Evolutionary conservation across 805 yeast species (phyloP).

Genomic region (Schwanniomyces polymorphus): DNA sequence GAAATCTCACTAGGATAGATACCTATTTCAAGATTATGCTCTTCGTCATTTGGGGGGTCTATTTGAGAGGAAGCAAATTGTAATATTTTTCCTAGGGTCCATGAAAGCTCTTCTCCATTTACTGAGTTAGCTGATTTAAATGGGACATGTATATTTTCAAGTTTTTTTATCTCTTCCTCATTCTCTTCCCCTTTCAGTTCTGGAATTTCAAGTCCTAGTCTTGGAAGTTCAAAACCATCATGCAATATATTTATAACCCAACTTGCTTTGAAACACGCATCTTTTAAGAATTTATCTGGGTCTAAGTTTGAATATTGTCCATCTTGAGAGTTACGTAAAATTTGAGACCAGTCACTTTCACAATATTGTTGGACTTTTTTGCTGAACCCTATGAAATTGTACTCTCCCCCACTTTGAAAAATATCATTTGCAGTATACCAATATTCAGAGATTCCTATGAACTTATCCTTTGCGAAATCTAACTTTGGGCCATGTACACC

Average conservation of each 20-base stretch:
- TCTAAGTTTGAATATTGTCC: conserved; percentile 62
- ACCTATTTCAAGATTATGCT: conserved; percentile 26
- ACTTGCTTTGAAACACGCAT: conserved; percentile 90
- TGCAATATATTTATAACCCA: conserved; percentile 91
- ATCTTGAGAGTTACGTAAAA: conserved; percentile 47
- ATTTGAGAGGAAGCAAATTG: conserved; percentile 78
- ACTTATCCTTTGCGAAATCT: conserved; percentile 75
- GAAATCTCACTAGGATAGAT: conserved; percentile 42
- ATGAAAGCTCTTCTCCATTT: conserved; percentile 83
- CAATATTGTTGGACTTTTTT: conserved; percentile 71
- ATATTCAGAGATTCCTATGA: conserved; percentile 93
- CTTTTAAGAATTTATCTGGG: conserved; percentile 51
- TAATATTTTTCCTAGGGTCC: conserved; percentile 92
- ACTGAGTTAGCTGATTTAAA: conserved; percentile 82
- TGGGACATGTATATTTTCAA: conserved; percentile 46
- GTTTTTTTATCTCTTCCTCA: conserved; percentile 28
- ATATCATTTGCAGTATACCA: conserved; percentile 97
- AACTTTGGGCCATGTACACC: conserved; percentile 93
- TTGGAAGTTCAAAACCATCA: conserved; percentile 89
- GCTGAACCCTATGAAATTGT: conserved; percentile 71
- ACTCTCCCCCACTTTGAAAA: conserved; percentile 85
- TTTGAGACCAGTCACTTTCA: conserved; percentile 65
- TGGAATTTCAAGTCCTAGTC: conserved; percentile 53
- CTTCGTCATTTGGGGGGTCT: conserved; percentile 18
- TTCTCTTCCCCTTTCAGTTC: conserved; percentile 12